Conservation (phyloP, 495 filamentous ascomycete species). For the Polyplosphaeria fusca region DNA sequence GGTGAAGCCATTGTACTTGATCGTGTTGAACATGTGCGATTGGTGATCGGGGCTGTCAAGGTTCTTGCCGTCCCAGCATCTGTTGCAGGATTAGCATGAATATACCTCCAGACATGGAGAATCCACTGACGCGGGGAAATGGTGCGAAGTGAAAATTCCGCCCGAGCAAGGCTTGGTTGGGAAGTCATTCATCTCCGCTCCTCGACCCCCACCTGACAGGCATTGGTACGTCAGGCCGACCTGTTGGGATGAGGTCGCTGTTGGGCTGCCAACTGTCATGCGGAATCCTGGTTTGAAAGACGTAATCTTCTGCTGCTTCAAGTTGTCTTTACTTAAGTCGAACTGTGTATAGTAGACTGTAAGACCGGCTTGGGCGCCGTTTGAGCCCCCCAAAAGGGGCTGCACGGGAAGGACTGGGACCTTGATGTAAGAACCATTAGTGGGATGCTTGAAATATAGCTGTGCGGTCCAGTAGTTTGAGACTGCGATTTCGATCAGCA, state of each 20-base stretch:
- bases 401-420: slow-evolving; percentile 45
- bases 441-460: slow-evolving; percentile 49
- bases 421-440: slow-evolving; percentile 50
- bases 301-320: slow-evolving; percentile 44
- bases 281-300: slow-evolving; percentile 53
- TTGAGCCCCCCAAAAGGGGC: slow-evolving; percentile 39
- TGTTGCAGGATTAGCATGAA: neutral
- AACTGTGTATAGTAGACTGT: slow-evolving; percentile 48
- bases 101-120: neutral
- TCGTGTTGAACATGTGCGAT: slow-evolving; percentile 31
- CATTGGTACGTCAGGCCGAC: slow-evolving; percentile 51
- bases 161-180: slow-evolving; percentile 46
- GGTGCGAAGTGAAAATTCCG: slow-evolving; percentile 52
- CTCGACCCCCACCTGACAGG: slow-evolving; percentile 43
- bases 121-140: slow-evolving; percentile 46
- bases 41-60: slow-evolving; percentile 31
- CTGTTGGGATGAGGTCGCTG: slow-evolving; percentile 35
- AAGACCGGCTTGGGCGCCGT: slow-evolving; percentile 49
- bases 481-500: slow-evolving; percentile 18
- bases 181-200: slow-evolving; percentile 46
- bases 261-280: slow-evolving; percentile 52
- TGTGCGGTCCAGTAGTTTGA: slow-evolving; percentile 45
- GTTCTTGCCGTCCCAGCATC: slow-evolving; percentile 30
- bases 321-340: slow-evolving; percentile 46
- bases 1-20: slow-evolving; percentile 14